Percentiles rank a stretch among this genome's conserved stretches.
These are phyloP conservation scores for Quercus engelmannii DNA, from an alignment of 306 rosid species.

Conservation along the genomic window DNA sequence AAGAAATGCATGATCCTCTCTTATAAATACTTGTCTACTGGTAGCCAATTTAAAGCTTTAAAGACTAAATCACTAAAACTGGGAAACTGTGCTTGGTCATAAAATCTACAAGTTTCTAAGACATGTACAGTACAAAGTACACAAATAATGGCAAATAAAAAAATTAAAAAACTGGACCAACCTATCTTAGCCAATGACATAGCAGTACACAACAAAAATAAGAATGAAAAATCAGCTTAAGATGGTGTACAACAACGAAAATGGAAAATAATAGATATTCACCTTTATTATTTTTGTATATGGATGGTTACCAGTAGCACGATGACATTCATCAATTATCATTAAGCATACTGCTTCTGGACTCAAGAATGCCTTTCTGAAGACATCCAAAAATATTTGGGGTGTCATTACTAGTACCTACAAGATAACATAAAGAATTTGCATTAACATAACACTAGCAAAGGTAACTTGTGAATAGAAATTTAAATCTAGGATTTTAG, in stretches of 20 bases:
- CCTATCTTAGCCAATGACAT: no score
- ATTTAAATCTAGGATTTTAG: neutral
- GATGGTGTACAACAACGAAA: slow-evolving; percentile 10
- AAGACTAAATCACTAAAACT: no score
- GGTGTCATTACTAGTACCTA: slow-evolving; percentile 95
- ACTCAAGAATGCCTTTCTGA: slow-evolving; percentile 73
- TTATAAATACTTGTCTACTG: no score
- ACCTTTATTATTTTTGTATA: slow-evolving; percentile 88
- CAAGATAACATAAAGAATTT: slow-evolving; percentile 12
- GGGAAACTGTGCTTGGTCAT: no score
- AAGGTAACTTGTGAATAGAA: neutral
- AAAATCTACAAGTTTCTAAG: no score
- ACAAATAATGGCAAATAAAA: no score
- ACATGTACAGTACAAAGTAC: no score
- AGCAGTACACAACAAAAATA: neutral
- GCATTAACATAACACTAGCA: slow-evolving; percentile 1
- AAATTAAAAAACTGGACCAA: no score
- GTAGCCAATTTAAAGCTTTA: no score
- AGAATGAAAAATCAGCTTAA: slow-evolving; percentile 10
- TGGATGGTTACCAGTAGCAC: slow-evolving; percentile 82
- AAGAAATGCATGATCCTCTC: no score
- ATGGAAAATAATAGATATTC: slow-evolving; percentile 10
- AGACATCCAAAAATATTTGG: slow-evolving; percentile 78
- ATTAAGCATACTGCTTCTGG: slow-evolving; percentile 62
- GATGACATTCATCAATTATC: slow-evolving; percentile 84